Evolutionary conservation across 176 grass and related monocot genomes (phyloP), one percentile per base, ranked within the genome.

Genomic region (Carex kokanica): DNA sequence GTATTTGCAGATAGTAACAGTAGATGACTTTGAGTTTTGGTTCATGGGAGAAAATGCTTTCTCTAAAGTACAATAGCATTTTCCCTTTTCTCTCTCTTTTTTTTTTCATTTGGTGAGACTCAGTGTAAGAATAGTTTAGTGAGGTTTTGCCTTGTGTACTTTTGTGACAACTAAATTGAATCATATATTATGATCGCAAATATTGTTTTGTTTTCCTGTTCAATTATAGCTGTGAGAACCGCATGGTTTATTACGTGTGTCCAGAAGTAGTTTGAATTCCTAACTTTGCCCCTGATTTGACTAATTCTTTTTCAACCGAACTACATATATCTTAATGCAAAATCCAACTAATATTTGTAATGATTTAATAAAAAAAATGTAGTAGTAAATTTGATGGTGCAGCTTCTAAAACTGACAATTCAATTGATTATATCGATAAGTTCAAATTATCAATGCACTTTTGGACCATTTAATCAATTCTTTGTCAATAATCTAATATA

Each of bases 1-100:
- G 62, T 88, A 88, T 65, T 86, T 87, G n/a, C 78, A 86, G 17
- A 60, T 90, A 60, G 78, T 88, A 56, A 93, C 80, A 40, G 57
- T 78, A 47, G 86, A 88, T 85, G 62, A 85, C 25, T 88, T 83
- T 32, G 78, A 86, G 62, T 92, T 93, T 70, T 90, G 88, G 88
- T 90, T 87, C 60, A 86, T 86, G 80, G 88, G 86, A 53, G 45
- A 78, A 29, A 61, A 54, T 24, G 36, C 64, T 52, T 68, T 86
- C 17, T 74, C 23, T 18, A 69, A 85, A 58, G 36, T 81, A 3
- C 80, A 82, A 14, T 71, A 78, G 63, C 51, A 64, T 54, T 79
- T 9, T 12, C 4, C 15, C 68, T 36, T 21, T 79, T 78, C 3
- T 51, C 17, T 27, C 8, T 11, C n/a, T 25, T 71, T 41, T 59